Evolutionary conservation across 2,329 filamentous ascomycete species (phyloP).

Genomic region (Akanthomyces lecanii): DNA sequence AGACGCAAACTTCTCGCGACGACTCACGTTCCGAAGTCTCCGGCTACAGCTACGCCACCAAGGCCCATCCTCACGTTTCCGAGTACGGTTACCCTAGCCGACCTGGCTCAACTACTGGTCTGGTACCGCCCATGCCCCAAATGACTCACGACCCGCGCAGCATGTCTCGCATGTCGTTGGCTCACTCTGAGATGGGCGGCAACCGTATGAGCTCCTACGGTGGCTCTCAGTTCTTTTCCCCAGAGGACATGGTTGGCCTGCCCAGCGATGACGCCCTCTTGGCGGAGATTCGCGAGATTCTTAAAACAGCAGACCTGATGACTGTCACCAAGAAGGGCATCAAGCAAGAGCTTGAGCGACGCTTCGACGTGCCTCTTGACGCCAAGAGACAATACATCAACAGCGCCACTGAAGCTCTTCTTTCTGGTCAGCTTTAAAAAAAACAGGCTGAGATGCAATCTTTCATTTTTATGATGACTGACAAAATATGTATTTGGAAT

Average conservation of each 20-base stretch:
- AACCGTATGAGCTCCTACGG: slow-evolving; percentile 60
- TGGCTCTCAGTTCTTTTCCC: slow-evolving; percentile 54
- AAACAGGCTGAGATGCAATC: neutral
- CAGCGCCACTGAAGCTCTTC: slow-evolving; percentile 75
- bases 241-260: slow-evolving; percentile 68
- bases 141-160: slow-evolving; percentile 46
- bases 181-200: slow-evolving; percentile 61
- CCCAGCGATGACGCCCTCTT: slow-evolving; percentile 87
- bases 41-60: slow-evolving; percentile 92
- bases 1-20: slow-evolving; percentile 77
- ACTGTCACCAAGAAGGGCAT: slow-evolving; percentile 98
- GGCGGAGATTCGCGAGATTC: slow-evolving; percentile 89
- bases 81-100: slow-evolving; percentile 66
- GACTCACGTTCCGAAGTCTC: slow-evolving; percentile 84
- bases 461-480: slow-evolving; percentile 1
- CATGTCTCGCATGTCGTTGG: slow-evolving; percentile 72
- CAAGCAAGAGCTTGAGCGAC: slow-evolving; percentile 85
- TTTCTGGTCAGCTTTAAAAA: slow-evolving; percentile 68
- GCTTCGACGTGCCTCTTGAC: slow-evolving; percentile 84
- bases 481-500: slow-evolving; percentile 8
- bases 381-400: slow-evolving; percentile 90
- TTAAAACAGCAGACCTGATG: slow-evolving; percentile 92
- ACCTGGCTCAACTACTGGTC: slow-evolving; percentile 51
- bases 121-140: slow-evolving; percentile 44
- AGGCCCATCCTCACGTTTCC: slow-evolving; percentile 60